These are phyloP conservation scores for Jatropha curcas DNA, from an alignment of 345 rosid species.

Conservation along the genomic window DNA sequence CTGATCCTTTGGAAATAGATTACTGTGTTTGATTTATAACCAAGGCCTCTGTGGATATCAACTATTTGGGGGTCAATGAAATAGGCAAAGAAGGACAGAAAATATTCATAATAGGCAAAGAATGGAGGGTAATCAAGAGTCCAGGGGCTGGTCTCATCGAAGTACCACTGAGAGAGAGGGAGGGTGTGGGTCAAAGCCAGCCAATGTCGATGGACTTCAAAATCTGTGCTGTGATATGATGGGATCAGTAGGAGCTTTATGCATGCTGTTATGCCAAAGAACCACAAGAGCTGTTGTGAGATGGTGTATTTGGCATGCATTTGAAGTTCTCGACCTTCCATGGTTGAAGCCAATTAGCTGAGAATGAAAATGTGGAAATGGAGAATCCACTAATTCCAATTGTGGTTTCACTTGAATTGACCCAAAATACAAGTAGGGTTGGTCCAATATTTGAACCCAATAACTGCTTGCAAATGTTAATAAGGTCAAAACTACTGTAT, in stretches of 20 bases:
- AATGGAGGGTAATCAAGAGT: constrained; percentile 95
- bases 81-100: constrained; percentile 59
- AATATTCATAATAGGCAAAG: constrained; percentile 65
- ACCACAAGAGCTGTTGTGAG: constrained; percentile 47
- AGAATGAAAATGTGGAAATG: neutral
- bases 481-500: no score
- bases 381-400: neutral
- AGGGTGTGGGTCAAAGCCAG: constrained; percentile 79
- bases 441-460: neutral
- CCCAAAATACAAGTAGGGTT: no score
- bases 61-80: constrained; percentile 69
- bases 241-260: constrained; percentile 76
- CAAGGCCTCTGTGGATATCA: constrained; percentile 57
- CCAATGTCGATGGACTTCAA: constrained; percentile 98
- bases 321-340: constrained; percentile 5
- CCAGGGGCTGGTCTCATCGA: constrained; percentile 86
- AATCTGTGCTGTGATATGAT: constrained; percentile 80
- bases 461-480: neutral
- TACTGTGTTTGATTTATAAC: constrained; percentile 50
- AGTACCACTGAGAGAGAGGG: constrained; percentile 81
- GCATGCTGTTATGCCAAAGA: constrained; percentile 51
- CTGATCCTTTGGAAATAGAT: constrained; percentile 66
- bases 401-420: neutral
- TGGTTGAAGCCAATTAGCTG: neutral
- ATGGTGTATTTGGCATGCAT: neutral